Evolutionary conservation across 78 protist genomes (phyloP).

Genomic region (Neovahlkampfia damariscottae): DNA sequence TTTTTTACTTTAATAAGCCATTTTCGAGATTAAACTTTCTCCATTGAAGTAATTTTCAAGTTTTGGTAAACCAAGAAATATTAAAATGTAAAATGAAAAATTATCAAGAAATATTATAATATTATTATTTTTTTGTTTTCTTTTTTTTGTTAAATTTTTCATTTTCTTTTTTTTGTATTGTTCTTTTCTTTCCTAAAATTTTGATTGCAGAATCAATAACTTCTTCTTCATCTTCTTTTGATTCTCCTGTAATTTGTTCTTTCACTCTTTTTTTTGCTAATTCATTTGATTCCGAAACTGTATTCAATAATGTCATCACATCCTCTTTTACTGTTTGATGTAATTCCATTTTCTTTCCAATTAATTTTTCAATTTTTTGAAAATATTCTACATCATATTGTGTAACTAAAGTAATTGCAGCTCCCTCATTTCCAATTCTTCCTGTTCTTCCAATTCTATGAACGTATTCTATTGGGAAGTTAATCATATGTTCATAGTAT

Average conservation of each 20-base stretch:
- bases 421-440: conserved; percentile 89
- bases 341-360: conserved; percentile 52
- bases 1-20: too few species aligned
- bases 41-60: too few species aligned
- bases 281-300: conserved; percentile 58
- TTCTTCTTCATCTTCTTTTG: not conserved
- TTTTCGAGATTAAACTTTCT: too few species aligned
- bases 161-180: not conserved
- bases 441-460: conserved; percentile 97
- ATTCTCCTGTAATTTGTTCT: not conserved
- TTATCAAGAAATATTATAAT: too few species aligned
- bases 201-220: not conserved
- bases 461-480: too few species aligned
- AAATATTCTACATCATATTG: conserved; percentile 89
- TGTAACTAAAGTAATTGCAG: conserved; percentile 78
- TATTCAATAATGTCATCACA: conserved; percentile 56
- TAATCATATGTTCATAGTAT: too few species aligned
- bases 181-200: not conserved
- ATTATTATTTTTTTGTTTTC: not conserved
- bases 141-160: not conserved
- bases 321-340: conserved; percentile 44
- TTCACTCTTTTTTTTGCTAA: conserved; percentile 11
- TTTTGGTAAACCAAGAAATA: too few species aligned
- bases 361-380: conserved; percentile 76
- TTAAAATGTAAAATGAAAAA: too few species aligned